Conservation (phyloP, 179 eudicot genomes). For the Dionaea muscipula region DNA sequence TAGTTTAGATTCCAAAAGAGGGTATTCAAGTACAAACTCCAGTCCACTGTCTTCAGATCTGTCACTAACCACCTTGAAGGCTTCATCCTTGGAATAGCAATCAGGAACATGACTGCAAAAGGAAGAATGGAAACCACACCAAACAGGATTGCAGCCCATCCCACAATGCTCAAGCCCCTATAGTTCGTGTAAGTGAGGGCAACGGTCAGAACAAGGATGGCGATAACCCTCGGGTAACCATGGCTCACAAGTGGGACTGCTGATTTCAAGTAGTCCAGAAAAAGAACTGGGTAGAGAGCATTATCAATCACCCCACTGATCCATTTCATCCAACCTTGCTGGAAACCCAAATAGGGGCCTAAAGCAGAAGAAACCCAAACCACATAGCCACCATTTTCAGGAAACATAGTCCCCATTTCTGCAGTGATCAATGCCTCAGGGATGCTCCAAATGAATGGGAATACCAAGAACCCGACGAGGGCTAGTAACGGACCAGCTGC, state of each 20-base stretch:
- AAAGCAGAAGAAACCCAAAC: conserved; percentile 42
- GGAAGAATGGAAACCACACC: conserved; percentile 32
- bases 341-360: conserved; percentile 40
- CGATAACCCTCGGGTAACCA: conserved; percentile 24
- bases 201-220: conserved; percentile 19
- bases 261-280: conserved; percentile 32
- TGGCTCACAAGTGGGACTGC: conserved; percentile 28
- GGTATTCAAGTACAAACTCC: conserved; percentile 36
- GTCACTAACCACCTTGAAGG: conserved; percentile 31
- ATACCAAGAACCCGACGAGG: conserved; percentile 27
- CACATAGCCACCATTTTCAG: conserved; percentile 43
- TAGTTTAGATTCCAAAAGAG: conserved; percentile 41
- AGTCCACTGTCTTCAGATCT: conserved; percentile 24
- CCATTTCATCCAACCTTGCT: conserved; percentile 52
- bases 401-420: conserved; percentile 43
- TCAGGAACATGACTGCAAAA: conserved; percentile 24
- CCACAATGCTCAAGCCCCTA: conserved; percentile 32
- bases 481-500: conserved; percentile 40
- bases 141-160: conserved; percentile 30
- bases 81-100: conserved; percentile 22
- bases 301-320: conserved; percentile 42
- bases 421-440: conserved; percentile 44
- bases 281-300: conserved; percentile 35
- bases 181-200: conserved; percentile 32
- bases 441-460: conserved; percentile 38